phyloP scores from a whole-genome alignment of 169 alveolate species.

The Eimeria brunetti region DNA sequence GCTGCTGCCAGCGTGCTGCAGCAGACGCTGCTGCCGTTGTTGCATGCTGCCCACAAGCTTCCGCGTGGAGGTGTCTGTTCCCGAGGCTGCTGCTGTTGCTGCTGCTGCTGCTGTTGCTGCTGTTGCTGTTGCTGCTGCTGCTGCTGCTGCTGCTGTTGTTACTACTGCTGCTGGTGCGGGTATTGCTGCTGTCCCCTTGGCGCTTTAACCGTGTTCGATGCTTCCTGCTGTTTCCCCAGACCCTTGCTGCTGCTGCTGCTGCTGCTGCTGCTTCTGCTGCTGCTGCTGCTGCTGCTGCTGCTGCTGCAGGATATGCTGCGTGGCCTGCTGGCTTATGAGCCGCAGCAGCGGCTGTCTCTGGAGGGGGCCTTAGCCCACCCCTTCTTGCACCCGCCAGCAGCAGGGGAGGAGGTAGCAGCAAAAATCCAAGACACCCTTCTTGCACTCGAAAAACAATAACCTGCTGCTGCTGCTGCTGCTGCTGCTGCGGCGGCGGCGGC shows the following conservation, averaged over 20 bases:
- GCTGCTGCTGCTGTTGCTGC: neutral
- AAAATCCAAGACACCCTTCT: neutral
- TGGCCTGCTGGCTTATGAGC: slow-evolving; percentile 42
- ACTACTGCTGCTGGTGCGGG: neutral
- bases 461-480: slow-evolving; percentile 4
- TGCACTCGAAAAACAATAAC: slow-evolving; percentile 9
- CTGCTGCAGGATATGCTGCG: slow-evolving; percentile 58
- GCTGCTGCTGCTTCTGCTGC: neutral
- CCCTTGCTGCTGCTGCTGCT: neutral
- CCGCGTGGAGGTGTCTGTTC: neutral
- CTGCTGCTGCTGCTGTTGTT: neutral
- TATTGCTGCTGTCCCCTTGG: neutral
- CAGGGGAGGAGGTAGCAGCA: neutral
- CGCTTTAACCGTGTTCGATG: neutral
- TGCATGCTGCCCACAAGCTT: neutral
- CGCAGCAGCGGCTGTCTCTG: slow-evolving; percentile 33
- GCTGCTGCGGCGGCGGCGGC: neutral
- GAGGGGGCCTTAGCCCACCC: slow-evolving; percentile 71
- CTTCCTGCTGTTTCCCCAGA: too few species aligned
- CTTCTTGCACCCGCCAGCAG: neutral
- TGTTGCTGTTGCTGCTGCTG: neutral
- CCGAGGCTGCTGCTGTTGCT: neutral
- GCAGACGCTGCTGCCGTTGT: neutral
- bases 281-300: slow-evolving; percentile 20
- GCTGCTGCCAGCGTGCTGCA: neutral